These are phyloP conservation scores for Taphrina deformans DNA, from an alignment of 1,139 yeast species.

Conservation along the genomic window DNA sequence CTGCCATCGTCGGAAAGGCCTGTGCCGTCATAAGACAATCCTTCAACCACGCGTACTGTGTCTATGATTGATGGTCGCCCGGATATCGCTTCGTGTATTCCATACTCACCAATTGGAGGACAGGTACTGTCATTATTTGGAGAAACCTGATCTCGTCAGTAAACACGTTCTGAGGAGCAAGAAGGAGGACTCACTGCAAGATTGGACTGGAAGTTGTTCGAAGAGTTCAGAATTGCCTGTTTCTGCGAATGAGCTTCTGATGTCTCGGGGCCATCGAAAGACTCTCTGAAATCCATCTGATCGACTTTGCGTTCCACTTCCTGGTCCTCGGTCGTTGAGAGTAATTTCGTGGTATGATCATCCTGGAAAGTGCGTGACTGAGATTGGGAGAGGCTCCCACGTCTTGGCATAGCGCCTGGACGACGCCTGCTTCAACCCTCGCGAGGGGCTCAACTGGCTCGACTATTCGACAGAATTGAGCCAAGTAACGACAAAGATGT, in stretches of 20 bases:
- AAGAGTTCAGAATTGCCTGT: background rate
- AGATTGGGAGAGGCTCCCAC: background rate
- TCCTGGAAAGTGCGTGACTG: background rate
- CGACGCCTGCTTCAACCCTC: background rate
- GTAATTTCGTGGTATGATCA: background rate
- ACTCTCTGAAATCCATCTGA: background rate
- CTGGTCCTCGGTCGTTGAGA: background rate
- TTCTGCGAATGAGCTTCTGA: background rate
- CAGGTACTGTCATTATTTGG: background rate
- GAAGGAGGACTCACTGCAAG: background rate
- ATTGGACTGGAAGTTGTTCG: background rate
- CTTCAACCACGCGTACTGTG: background rate
- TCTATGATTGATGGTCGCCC: background rate
- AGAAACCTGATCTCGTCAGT: background rate
- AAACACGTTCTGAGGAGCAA: too few species aligned
- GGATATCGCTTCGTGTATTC: background rate
- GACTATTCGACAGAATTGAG: too few species aligned
- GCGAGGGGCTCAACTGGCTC: background rate
- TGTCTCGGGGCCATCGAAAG: background rate
- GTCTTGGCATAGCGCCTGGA: conserved; percentile 1
- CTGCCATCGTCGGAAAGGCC: conserved; percentile 30
- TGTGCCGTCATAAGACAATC: background rate
- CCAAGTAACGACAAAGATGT: background rate
- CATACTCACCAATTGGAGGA: background rate
- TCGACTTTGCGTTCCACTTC: background rate